Evolutionary conservation across 257 asterid species (phyloP), one percentile per base, ranked within the genome.

Genomic region (Solanum clarkiae): DNA sequence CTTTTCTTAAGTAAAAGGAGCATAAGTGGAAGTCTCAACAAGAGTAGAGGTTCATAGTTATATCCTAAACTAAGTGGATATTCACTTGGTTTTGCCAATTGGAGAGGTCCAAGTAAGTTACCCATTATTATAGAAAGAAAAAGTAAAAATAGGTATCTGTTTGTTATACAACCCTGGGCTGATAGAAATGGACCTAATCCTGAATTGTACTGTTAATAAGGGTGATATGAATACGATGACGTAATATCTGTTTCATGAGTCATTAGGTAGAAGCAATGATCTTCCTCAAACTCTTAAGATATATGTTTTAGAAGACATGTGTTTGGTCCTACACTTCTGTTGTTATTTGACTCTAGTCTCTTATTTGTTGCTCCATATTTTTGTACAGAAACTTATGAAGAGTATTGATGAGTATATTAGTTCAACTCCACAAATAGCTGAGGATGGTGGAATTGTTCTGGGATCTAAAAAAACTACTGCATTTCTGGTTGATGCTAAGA

Each of bases 371-470:
- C 56, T 77, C 22, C 22, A 51, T 59, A 54, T 71, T 55, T 62
- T 51, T 84, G 74, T 49, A 45, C 86, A 96, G 99, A 95, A 92
- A 95, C 97, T 96, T 88, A 90, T 85, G 93, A 91, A 89, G 86
- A 93, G 91, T 88, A 90, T 94, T 57, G 99, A 94, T 87, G 98
- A 93, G 89, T 96, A 93, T 81, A 88, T 96, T 84, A 91, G 93
- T 88, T 93, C 98, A 81, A 95, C 99, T 51, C 99, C 99, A 84
- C 99, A 95, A 88, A 94, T 96, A 89, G 90, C 94, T 49, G 99
- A 96, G 88, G 95, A 95, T 86, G 99, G 99, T 49, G 97, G 97
- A 84, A 89, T 96, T 69, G 97, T 95, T 74, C 95, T 94, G 22
- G 99, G 99, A 81, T 92, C 93, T 87, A 96, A 93, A 86, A 91